Evolutionary conservation across 2,329 filamentous ascomycete species (phyloP), one percentile per base, ranked within the genome.

Genomic region (Fusarium incarnatum): DNA sequence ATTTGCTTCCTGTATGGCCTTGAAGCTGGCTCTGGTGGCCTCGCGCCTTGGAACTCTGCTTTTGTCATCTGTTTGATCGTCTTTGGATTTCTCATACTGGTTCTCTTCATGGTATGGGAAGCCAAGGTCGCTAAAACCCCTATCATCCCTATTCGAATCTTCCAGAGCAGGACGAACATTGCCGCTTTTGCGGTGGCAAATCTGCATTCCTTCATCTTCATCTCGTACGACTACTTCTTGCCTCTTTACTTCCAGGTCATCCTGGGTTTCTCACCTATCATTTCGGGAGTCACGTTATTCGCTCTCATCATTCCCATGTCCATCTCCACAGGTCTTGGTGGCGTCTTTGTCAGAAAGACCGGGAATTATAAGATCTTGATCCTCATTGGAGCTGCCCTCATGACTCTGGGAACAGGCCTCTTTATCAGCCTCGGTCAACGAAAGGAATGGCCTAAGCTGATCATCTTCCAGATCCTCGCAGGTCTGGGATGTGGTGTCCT

Each of bases 1-100:
- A 84, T 97, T 16, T 95, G 97, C 92, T 85, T 97, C 66, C 88
- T 97, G 2, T 89, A 97, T 45, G 94, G 93, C 1, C 87, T 97
- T 6, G 91, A 97, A 76, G 93, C 94, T 63, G 94, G 94, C 45
- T 72, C 72, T 11, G 94, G 93, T 47, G 87, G 93, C 30, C 84
- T 85, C 20, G 88, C 87, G 58, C 89, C 94, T 2, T 97, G 93
- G 94, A 80, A 81, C 52, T 94, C 91, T 0, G 84, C 91, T 2
- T 89, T 87, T 2, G 91, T 95, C 23, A 85, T 97, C 73, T 94
- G 92, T 75, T 84, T 97, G 20, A 85, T 97, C 69, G 81, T 95
- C 48, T 94, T 94, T 71, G 93, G 93, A 12, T 76, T 87, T 10
- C 56, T 91, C 28, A 85, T 86, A 11, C 83, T 92, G 55, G 85